phyloP scores from a whole-genome alignment of 805 yeast species.

The Pichia exigua region DNA sequence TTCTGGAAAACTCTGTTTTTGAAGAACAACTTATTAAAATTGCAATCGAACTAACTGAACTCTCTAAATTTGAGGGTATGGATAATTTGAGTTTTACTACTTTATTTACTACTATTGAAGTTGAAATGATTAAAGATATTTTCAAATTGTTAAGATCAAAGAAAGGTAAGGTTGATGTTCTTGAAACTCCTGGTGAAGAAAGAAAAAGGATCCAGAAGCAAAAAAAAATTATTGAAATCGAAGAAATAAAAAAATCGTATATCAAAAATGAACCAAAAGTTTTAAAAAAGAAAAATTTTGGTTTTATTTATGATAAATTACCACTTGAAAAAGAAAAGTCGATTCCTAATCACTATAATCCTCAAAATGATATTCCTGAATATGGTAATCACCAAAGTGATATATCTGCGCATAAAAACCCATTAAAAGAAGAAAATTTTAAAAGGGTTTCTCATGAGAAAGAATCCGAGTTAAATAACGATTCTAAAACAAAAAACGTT shows the following conservation, averaged over 20 bases:
- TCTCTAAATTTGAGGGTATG: constrained; percentile 6
- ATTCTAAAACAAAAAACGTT: not conserved
- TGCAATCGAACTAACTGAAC: constrained; percentile 1
- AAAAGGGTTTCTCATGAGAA: not conserved
- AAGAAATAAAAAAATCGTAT: not conserved
- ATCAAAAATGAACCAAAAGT: not conserved
- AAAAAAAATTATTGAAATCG: not conserved
- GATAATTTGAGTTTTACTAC: constrained; percentile 2
- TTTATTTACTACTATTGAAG: constrained; percentile 3
- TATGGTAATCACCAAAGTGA: not conserved
- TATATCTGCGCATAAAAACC: not conserved
- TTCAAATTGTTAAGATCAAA: constrained; percentile 5
- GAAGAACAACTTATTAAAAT: constrained; percentile 1
- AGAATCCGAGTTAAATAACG: not conserved
- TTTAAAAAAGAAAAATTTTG: not conserved
- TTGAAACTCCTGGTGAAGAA: not conserved
- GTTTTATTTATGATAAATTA: not conserved
- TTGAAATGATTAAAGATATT: constrained; percentile 7
- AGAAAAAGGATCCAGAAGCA: not conserved
- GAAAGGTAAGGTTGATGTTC: constrained; percentile 6
- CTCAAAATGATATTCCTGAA: not conserved
- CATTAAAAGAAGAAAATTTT: not conserved
- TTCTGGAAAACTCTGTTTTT: not conserved
- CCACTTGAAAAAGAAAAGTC: not conserved
- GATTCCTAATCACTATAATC: not conserved